Conservation (phyloP, 306 rosid genomes). For the Hippophae gyantsensis region DNA sequence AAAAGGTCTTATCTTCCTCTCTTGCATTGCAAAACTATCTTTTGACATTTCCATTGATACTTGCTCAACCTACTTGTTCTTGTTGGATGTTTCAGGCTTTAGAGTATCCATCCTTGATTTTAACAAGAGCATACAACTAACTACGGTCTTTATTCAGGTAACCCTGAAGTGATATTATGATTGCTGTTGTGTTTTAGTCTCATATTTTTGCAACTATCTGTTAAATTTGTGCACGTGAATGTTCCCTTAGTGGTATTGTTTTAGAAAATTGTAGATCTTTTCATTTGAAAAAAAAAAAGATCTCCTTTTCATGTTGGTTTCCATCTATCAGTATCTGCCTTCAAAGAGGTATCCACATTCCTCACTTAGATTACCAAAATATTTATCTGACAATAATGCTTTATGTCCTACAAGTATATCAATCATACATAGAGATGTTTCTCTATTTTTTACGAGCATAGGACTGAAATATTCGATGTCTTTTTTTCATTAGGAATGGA, state of each 20-base stretch:
- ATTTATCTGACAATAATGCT: no score
- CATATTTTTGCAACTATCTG: no score
- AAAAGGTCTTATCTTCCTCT: conserved; percentile 35
- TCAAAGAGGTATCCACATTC: no score
- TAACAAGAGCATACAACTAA: conserved; percentile 49
- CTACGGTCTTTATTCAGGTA: conserved; percentile 55
- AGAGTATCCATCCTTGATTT: conserved; percentile 69
- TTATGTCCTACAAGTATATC: neutral
- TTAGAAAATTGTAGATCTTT: no score
- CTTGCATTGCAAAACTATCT: neutral
- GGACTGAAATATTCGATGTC: conserved; percentile 1
- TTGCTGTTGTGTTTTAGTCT: neutral
- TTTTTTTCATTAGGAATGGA: conserved; percentile 58
- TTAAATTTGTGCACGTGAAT: no score
- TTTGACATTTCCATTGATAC: neutral
- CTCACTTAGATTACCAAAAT: no score
- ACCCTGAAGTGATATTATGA: conserved; percentile 3
- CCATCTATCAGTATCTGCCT: no score
- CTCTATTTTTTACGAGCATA: neutral
- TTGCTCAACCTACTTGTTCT: conserved; percentile 7
- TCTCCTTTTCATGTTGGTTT: no score
- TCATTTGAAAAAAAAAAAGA: no score
- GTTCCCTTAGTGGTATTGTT: no score
- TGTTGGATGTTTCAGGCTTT: conserved; percentile 45
- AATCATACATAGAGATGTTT: neutral